Base-by-base conservation (phyloP, 306 rosid genomes). In the Boehmeria nivea region DNA sequence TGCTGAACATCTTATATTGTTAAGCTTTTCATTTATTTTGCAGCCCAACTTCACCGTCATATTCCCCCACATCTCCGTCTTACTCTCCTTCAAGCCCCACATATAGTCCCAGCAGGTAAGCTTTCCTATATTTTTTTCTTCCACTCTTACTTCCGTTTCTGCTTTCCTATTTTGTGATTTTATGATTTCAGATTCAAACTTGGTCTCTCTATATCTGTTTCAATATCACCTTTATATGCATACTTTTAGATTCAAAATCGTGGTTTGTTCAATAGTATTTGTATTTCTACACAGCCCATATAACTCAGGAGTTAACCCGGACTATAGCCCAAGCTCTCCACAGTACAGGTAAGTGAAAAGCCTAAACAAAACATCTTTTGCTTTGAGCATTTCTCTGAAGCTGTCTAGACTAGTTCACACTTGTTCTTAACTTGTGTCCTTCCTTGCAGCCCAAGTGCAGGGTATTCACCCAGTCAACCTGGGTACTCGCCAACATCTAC, bases 1-100 rank as follows among this genome's bases (percentile, higher is more conserved):
- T 68, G 65, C 8, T 18, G 63, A 15, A 13, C 19, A 51, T 70
- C 43, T 73, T 39, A 51, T 53, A 55, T 66, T 31, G 31, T 28
- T 45, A 15, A 55, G 18, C 40, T 19, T 59, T 37, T 25, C 6
- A 12, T 61, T 40, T 70, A 14, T 63, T 67, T 62, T 72, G 70
- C 86, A 91, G 99, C 72, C 99, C 96, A 15, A 91, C 99, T 1
- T 91, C 96, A 15, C 99, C 99, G 12, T 82, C 99, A 28, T 91
- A 91, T 76, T 91, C 99, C 23, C 99, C 99, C 21, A 87, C 99
- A 21, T 91, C 99, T 64, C 96, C 96, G 27, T 80, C 96, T 0
- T 91, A 87, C 70, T 91, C 99, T 64, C 99, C 96, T 34, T 83
- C 99, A 6, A 91, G 98, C 78, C 98, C 98, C 40, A 84, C 98